Conservation (phyloP, 768 basidiomycete genomes). For the Pleurotus eryngii region DNA sequence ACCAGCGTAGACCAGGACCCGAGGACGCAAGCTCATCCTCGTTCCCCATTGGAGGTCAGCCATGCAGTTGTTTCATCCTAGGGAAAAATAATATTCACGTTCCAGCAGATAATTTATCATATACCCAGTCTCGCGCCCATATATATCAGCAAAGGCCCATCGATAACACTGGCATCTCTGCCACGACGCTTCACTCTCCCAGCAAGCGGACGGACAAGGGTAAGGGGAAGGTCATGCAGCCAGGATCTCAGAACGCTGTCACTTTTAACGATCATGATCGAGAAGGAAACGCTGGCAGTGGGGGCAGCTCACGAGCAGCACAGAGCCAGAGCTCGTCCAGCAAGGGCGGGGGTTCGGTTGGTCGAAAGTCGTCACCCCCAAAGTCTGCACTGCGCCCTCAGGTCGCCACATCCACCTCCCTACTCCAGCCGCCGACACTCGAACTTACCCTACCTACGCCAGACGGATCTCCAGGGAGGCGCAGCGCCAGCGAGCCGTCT, state of each 20-base stretch:
- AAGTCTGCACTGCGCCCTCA: slow-evolving; percentile 14
- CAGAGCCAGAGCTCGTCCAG: background rate
- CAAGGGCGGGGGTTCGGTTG: background rate
- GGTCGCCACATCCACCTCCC: slow-evolving; percentile 25
- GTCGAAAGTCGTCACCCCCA: slow-evolving; percentile 2
- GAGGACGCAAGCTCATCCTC: slow-evolving; percentile 1
- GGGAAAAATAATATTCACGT: slow-evolving; percentile 5
- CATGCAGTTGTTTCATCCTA: slow-evolving; percentile 18
- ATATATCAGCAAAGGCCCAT: slow-evolving; percentile 10
- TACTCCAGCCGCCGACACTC: slow-evolving; percentile 34
- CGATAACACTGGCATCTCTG: slow-evolving; percentile 3
- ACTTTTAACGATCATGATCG: slow-evolving; percentile 9
- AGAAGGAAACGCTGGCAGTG: background rate
- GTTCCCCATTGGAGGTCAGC: background rate
- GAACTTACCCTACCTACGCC: slow-evolving; percentile 40
- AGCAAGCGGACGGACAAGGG: slow-evolving; percentile 16
- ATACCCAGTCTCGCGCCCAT: slow-evolving; percentile 20
- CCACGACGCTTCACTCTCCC: slow-evolving; percentile 3
- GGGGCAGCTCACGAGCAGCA: background rate
- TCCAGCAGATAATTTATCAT: slow-evolving; percentile 29
- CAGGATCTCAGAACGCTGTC: slow-evolving; percentile 8
- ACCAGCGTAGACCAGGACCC: slow-evolving; percentile 2
- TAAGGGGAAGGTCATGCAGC: slow-evolving; percentile 10
- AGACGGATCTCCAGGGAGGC: slow-evolving; percentile 25
- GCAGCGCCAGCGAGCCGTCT: background rate